Evolutionary conservation across 176 grass and related monocot genomes (phyloP), one percentile per base, ranked within the genome.

Genomic region (Carex pumila): DNA sequence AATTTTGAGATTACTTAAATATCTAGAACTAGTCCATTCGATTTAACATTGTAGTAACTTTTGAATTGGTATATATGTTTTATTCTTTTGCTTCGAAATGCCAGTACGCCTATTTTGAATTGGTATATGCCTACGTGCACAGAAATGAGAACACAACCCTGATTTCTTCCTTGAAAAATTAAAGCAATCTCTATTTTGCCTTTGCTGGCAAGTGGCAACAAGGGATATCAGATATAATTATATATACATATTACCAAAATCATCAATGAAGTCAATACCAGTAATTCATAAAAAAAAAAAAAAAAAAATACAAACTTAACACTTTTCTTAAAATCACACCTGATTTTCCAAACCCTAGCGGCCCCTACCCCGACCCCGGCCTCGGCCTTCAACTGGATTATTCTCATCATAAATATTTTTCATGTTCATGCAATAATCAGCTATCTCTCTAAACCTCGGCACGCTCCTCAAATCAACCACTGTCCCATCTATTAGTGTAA

Each of bases 381-480:
- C 41, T 12, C 41, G 69, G 69, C 1, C 17, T 49, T 19, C 17
- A 43, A 10, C 41, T 10, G 9, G 41, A 19, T 29, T 12, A n/a
- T 21, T 73, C 8, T 81, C 43, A 83, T 52, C 34, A 52, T 52
- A 36, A 52, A 36, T 10, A 9, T 32, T 19, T 52, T 83, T 89
- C 93, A 93, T 92, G 49, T 30, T 80, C 52, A 85, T 80, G 88
- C 93, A 93, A 87, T 99, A 95, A 29, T 93, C 88, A 7, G 93
- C 93, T 84, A 95, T 90, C 88, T 95, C 93, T 41, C 91, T 88
- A 91, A 99, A 99, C 88, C 87, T 90, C 64, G 96, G 91, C 69
- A 95, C 96, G 83, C 93, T 99, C 86, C 96, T 88, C 43, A 99
- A 91, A 79, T 99, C 96, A 82, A 99, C 93, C 86, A 95, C 94